Base-by-base conservation (phyloP, 148 eudicot genomes). In the Rhododendron williamsianum region DNA sequence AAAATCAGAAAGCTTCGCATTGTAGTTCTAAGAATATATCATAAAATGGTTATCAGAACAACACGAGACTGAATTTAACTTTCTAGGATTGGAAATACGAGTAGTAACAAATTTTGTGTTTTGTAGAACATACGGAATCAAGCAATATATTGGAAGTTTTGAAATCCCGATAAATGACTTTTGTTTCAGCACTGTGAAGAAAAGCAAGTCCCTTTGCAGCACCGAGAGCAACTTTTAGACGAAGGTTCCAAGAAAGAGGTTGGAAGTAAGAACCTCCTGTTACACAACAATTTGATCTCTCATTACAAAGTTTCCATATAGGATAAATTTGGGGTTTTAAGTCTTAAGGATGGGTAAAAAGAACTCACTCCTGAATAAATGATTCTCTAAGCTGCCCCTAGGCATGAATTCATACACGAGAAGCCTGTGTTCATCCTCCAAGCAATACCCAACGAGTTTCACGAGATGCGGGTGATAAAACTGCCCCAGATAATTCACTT, bases 161-260 rank as follows among this genome's bases (percentile, higher is more conserved):
- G 90, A 96, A 94, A 89, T 96, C 98, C 23, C 98, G 90, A 85
- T 96, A 96, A 73, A 96, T 96, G 82, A 96, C 98, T 94, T 92
- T 92, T 10, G 90, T 89, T 86, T 95, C 91, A 12, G 94, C 91
- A 25, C 91, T 90, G 85, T 95, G 98, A 85, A 95, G 96, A 88
- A 93, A 95, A 78, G 97, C 98, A 51, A 95, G 96, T n/a, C 98
- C 98, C 86, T 91, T 93, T 60, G 98, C 98, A 86, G 98, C 98
- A 77, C 97, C 98, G 72, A 91, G 89, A 86, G 98, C 94, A 63
- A 92, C 98, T 86, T 96, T 94, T 88, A 96, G 87, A 0, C 98
- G 92, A 77, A 94, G 97, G 71, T 85, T 92, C 98, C 98, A 95
- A 9, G 98, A 94, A 81, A 95, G 96, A 69, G 98, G 96, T 85